Percentiles rank a stretch among this genome's conserved stretches.
These are phyloP conservation scores for Gaeumannomyces sp. DNA, from an alignment of 2,329 filamentous ascomycete species.

Conservation along the genomic window DNA sequence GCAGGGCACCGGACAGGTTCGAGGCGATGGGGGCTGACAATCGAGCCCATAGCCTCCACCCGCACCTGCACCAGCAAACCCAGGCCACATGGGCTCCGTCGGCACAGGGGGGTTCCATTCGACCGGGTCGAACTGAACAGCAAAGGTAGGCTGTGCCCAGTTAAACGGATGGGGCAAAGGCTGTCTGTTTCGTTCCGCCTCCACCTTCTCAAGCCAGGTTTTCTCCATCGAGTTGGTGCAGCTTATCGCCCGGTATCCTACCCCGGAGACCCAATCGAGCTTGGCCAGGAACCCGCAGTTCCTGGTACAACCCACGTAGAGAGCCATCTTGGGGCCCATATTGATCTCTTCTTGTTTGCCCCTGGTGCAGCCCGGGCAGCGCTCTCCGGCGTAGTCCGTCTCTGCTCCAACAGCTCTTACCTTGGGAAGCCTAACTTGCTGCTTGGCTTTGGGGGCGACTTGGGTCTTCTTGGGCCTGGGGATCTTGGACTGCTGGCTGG, in stretches of 20 bases:
- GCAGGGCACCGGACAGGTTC: no score
- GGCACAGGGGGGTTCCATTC: background rate
- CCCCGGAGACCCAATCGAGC: background rate
- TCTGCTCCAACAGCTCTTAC: background rate
- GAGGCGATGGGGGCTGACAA: no score
- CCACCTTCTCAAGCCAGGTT: background rate
- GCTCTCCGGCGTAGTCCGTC: background rate
- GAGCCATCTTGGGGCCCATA: background rate
- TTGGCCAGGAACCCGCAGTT: background rate
- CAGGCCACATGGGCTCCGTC: no score
- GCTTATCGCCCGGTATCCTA: background rate
- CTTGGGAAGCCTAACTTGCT: background rate
- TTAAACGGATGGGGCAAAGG: background rate
- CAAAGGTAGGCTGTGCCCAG: background rate
- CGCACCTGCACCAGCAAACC: no score
- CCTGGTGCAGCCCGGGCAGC: background rate
- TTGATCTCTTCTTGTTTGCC: background rate
- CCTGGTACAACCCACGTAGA: background rate
- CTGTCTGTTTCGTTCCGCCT: background rate
- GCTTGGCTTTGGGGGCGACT: background rate
- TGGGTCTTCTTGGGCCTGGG: background rate
- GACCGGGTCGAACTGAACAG: background rate
- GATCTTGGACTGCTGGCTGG: background rate
- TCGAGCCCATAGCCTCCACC: no score
- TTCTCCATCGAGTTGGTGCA: background rate